These are phyloP conservation scores for Rossbeevera mucosa DNA, from an alignment of 768 basidiomycete species.

Conservation along the genomic window DNA sequence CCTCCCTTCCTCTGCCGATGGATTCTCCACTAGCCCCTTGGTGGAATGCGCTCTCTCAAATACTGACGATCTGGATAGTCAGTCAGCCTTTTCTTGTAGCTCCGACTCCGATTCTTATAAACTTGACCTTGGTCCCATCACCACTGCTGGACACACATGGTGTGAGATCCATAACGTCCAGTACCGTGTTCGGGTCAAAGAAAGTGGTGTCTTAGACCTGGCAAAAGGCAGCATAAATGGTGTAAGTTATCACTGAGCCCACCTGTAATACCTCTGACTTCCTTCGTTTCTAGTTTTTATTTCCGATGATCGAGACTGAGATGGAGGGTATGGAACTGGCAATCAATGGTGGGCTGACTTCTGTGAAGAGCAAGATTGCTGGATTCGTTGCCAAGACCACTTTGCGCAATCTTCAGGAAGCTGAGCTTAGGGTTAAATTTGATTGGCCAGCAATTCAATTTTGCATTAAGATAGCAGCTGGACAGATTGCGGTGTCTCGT, in stretches of 20 bases:
- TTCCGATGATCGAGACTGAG: not conserved
- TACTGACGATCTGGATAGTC: not conserved
- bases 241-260: not conserved
- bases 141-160: not conserved
- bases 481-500: not conserved
- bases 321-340: not conserved
- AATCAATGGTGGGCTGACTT: not conserved
- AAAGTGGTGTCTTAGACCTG: not conserved
- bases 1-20: not conserved
- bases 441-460: not conserved
- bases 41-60: too few species aligned
- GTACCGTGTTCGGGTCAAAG: not conserved
- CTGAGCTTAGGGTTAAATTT: not conserved
- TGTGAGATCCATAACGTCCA: not conserved
- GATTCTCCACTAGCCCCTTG: too few species aligned
- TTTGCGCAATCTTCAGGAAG: not conserved
- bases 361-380: not conserved
- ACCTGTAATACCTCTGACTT: too few species aligned
- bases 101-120: not conserved
- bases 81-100: not conserved
- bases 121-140: not conserved
- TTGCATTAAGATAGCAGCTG: not conserved
- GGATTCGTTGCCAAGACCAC: not conserved
- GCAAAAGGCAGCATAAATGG: not conserved
- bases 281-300: not conserved